phyloP scores from a whole-genome alignment of 768 basidiomycete genomes.

The Kwoniella sp. region DNA sequence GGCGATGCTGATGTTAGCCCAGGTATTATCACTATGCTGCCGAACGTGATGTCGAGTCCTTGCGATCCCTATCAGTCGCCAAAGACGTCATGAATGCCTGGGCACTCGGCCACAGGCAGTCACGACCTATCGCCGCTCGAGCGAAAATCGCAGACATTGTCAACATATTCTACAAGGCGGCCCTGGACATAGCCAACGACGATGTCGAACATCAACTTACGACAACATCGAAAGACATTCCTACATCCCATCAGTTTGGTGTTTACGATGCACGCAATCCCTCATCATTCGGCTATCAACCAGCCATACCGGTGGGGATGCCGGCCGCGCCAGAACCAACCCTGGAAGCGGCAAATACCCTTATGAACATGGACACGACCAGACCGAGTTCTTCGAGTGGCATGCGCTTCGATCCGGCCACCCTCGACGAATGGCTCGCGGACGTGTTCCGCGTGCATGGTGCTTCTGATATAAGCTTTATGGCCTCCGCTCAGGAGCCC shows the following conservation, averaged over 20 bases:
- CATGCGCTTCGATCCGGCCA: conserved; percentile 14
- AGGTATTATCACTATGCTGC: conserved; percentile 23
- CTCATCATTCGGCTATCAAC: neutral
- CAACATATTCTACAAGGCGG: conserved; percentile 21
- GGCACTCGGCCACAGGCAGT: conserved; percentile 18
- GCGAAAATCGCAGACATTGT: conserved; percentile 23
- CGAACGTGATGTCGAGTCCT: conserved; percentile 12
- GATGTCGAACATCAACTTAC: neutral
- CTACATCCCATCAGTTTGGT: neutral
- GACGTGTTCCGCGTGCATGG: conserved; percentile 19
- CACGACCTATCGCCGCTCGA: conserved; percentile 13
- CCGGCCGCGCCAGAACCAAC: neutral
- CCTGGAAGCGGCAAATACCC: conserved; percentile 1
- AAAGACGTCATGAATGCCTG: conserved; percentile 24
- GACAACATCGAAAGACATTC: neutral
- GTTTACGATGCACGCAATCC: neutral
- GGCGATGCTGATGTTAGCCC: too few relatives aligned
- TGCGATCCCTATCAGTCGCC: conserved; percentile 7
- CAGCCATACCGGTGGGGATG: neutral
- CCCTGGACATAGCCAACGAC: conserved; percentile 1
- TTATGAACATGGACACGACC: conserved; percentile 5
- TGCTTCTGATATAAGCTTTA: conserved; percentile 6
- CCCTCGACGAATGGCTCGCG: conserved; percentile 24
- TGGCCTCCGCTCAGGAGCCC: conserved; percentile 1
- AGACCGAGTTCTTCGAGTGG: neutral